phyloP scores from a whole-genome alignment of 768 basidiomycete genomes.

The Psilocybe sp. region DNA sequence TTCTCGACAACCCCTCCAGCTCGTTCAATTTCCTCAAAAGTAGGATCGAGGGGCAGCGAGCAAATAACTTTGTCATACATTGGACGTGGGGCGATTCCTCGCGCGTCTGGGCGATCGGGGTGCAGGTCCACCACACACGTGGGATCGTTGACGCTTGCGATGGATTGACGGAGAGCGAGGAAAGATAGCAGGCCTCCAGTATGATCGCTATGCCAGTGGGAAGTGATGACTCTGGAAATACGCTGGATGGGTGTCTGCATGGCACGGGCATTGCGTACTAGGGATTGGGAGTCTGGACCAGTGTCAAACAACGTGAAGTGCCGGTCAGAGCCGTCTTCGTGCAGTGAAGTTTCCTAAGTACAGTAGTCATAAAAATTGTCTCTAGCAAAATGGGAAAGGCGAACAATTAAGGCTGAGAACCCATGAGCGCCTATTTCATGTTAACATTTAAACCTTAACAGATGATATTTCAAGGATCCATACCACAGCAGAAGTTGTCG shows the following conservation, averaged over 20 bases:
- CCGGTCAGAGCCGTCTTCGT: conserved; percentile 30
- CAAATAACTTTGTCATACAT: conserved; percentile 53
- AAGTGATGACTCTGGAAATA: conserved; percentile 66
- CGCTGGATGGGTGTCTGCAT: conserved; percentile 52
- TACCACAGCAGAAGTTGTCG: conserved; percentile 63
- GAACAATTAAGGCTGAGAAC: conserved; percentile 76
- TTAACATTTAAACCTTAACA: not conserved
- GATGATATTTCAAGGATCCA: not conserved
- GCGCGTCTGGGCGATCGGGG: conserved; percentile 67
- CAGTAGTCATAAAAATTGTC: not conserved
- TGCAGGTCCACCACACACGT: conserved; percentile 68
- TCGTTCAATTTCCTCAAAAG: conserved; percentile 59
- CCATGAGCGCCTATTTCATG: conserved; percentile 68
- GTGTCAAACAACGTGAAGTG: conserved; percentile 78
- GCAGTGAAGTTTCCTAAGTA: conserved; percentile 53
- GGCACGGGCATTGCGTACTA: conserved; percentile 67
- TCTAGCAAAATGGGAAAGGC: conserved; percentile 13
- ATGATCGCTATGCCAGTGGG: conserved; percentile 80
- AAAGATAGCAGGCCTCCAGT: conserved; percentile 73
- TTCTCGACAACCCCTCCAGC: conserved; percentile 56
- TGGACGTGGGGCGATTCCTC: conserved; percentile 72
- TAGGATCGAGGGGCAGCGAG: conserved; percentile 67
- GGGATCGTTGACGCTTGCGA: not conserved
- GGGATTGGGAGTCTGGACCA: conserved; percentile 73
- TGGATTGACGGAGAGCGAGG: conserved; percentile 39